Evolutionary conservation across 2,329 filamentous ascomycete genomes (phyloP).

Genomic region (Diplodia corticola): DNA sequence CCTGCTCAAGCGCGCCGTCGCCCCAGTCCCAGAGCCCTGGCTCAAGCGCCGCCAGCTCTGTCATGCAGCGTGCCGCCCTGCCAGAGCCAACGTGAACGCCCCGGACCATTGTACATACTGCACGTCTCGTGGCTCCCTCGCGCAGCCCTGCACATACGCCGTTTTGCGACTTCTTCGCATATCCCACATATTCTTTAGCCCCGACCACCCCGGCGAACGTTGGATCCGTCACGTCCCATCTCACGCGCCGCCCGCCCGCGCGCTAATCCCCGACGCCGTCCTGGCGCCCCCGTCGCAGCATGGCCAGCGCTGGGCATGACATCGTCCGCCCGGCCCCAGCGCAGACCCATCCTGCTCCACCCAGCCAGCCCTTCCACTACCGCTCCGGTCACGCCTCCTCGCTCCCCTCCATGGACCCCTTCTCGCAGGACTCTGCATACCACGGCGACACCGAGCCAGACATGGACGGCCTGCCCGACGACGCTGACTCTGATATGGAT

Average conservation of each 20-base stretch:
- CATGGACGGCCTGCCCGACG: conserved; percentile 14
- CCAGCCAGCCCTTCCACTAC: conserved; percentile 9
- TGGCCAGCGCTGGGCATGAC: conserved; percentile 18
- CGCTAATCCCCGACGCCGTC: background rate
- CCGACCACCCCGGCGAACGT: background rate
- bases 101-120: conserved; percentile 21
- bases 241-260: background rate
- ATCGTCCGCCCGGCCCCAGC: background rate
- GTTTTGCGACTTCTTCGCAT: conserved; percentile 23
- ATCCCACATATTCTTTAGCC: conserved; percentile 18
- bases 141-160: conserved; percentile 22
- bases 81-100: conserved; percentile 21
- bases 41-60: conserved; percentile 13
- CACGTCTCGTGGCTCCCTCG: conserved; percentile 18
- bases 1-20: background rate
- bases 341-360: background rate
- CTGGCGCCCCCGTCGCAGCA: conserved; percentile 4
- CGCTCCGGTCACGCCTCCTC: conserved; percentile 7
- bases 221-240: background rate
- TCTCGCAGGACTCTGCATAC: conserved; percentile 10
- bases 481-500: conserved; percentile 22
- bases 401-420: background rate
- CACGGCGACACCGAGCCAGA: conserved; percentile 9
- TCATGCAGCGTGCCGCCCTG: conserved; percentile 22
- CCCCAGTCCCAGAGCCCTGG: conserved; percentile 13